Percentiles rank a stretch among this genome's conserved stretches.
Evolutionary conservation across 352 stramenopile genomes (phyloP).

Genomic region (Globisporangium polare): DNA sequence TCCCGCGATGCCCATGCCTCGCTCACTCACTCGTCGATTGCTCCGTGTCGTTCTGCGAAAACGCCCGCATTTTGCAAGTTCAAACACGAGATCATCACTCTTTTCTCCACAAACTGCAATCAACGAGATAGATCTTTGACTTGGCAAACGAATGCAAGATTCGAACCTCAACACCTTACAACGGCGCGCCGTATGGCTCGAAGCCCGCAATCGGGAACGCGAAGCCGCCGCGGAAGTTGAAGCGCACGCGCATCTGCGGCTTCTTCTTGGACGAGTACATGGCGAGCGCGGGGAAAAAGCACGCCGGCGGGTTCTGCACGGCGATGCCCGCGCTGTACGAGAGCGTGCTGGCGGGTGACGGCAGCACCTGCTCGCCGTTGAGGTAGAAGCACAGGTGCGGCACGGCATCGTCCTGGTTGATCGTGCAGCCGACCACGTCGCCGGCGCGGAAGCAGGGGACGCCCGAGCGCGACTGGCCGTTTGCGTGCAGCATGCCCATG

Average conservation of each 20-base stretch:
- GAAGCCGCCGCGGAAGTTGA: conserved; percentile 79
- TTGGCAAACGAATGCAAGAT: neutral
- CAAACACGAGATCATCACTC: conserved; percentile 16
- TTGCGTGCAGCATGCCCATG: conserved; percentile 71
- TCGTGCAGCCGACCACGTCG: conserved; percentile 71
- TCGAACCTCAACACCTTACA: conserved; percentile 16
- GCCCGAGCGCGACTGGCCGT: conserved; percentile 60
- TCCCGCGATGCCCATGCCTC: conserved; percentile 61
- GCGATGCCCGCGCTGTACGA: conserved; percentile 25
- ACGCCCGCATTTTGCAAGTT: conserved; percentile 8
- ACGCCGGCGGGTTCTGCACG: conserved; percentile 59
- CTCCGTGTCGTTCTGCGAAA: neutral
- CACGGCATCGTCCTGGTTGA: conserved; percentile 66
- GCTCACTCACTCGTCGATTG: neutral
- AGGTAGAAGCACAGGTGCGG: conserved; percentile 72
- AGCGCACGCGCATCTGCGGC: conserved; percentile 60
- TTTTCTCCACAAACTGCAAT: neutral
- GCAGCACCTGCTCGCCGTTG: conserved; percentile 68
- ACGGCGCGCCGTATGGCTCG: conserved; percentile 62
- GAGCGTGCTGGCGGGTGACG: conserved; percentile 10
- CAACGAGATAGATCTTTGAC: neutral
- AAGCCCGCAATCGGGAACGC: conserved; percentile 61
- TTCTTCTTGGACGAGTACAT: conserved; percentile 76
- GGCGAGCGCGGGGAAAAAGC: conserved; percentile 59
- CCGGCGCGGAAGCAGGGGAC: conserved; percentile 60